A percentile compares a stretch with the other conserved stretches of the same genome.
phyloP scores from a whole-genome alignment of 495 filamentous ascomycete species.

The Hypoxylon rickii region DNA sequence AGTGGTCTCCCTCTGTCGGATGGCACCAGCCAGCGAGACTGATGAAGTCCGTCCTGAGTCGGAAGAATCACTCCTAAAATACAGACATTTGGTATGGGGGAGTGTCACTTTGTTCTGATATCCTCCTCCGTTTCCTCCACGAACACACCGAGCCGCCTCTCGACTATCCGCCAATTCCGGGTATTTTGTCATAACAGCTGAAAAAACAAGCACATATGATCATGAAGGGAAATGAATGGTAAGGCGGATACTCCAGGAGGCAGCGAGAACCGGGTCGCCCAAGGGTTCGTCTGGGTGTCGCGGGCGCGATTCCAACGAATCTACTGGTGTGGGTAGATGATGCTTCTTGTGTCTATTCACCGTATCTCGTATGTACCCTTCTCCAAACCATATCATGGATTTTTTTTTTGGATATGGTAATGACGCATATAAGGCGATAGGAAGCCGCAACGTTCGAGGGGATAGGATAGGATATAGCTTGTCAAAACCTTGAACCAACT shows the following conservation, averaged over 20 bases:
- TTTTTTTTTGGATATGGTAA: slow-evolving; percentile 1
- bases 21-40: slow-evolving; percentile 35
- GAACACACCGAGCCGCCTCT: slow-evolving; percentile 34
- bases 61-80: slow-evolving; percentile 41
- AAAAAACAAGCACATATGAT: slow-evolving; percentile 36
- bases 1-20: slow-evolving; percentile 27
- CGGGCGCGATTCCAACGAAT: slow-evolving; percentile 10
- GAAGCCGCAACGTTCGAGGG: slow-evolving; percentile 20
- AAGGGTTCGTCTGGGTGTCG: slow-evolving; percentile 5
- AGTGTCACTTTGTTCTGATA: slow-evolving; percentile 30
- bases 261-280: slow-evolving; percentile 16
- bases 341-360: slow-evolving; percentile 33
- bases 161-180: slow-evolving; percentile 37
- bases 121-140: slow-evolving; percentile 39
- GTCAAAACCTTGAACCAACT: slow-evolving; percentile 42
- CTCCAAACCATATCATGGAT: slow-evolving; percentile 10
- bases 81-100: slow-evolving; percentile 42
- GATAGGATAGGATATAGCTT: slow-evolving; percentile 27
- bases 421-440: slow-evolving; percentile 18
- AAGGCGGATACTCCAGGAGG: slow-evolving; percentile 22
- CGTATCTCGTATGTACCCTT: slow-evolving; percentile 30
- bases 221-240: slow-evolving; percentile 33
- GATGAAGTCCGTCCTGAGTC: slow-evolving; percentile 27
- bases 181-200: slow-evolving; percentile 40
- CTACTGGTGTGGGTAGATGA: slow-evolving; percentile 24